phyloP scores from a whole-genome alignment of 805 yeast species.

The Barnettozyma sucrosica region DNA sequence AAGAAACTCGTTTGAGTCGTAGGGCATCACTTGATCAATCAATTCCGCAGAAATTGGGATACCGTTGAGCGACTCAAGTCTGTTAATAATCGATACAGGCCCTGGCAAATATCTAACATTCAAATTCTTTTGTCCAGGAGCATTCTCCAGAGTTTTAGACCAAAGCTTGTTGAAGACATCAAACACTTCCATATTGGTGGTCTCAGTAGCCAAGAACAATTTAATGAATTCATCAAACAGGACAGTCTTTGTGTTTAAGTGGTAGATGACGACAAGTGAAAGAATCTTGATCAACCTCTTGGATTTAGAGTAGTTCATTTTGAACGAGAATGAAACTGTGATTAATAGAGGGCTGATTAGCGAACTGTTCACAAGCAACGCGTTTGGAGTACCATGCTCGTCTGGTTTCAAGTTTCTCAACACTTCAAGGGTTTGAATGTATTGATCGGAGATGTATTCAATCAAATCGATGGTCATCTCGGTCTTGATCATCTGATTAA shows the following conservation, averaged over 20 bases:
- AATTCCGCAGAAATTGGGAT: slow-evolving; percentile 4
- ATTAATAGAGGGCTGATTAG: slow-evolving; percentile 23
- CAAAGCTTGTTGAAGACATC: slow-evolving; percentile 23
- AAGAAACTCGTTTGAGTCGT: slow-evolving; percentile 10
- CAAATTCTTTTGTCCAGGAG: neutral
- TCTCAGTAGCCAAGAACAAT: slow-evolving; percentile 11
- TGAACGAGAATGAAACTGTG: slow-evolving; percentile 21
- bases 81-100: slow-evolving; percentile 19
- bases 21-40: slow-evolving; percentile 17
- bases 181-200: slow-evolving; percentile 21
- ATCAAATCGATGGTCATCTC: slow-evolving; percentile 12
- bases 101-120: slow-evolving; percentile 15
- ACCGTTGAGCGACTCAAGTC: slow-evolving; percentile 11
- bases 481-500: slow-evolving; percentile 15
- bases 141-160: slow-evolving; percentile 18
- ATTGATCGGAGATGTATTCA: slow-evolving; percentile 10
- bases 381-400: neutral
- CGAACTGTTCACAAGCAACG: slow-evolving; percentile 12
- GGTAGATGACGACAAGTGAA: slow-evolving; percentile 13
- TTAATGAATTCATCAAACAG: slow-evolving; percentile 12
- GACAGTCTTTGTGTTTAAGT: slow-evolving; percentile 6
- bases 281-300: slow-evolving; percentile 15
- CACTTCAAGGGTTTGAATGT: slow-evolving; percentile 12
- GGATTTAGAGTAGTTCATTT: slow-evolving; percentile 12
- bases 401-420: slow-evolving; percentile 7